phyloP scores from a whole-genome alignment of 495 filamentous ascomycete species.

The Glonium stellatum region DNA sequence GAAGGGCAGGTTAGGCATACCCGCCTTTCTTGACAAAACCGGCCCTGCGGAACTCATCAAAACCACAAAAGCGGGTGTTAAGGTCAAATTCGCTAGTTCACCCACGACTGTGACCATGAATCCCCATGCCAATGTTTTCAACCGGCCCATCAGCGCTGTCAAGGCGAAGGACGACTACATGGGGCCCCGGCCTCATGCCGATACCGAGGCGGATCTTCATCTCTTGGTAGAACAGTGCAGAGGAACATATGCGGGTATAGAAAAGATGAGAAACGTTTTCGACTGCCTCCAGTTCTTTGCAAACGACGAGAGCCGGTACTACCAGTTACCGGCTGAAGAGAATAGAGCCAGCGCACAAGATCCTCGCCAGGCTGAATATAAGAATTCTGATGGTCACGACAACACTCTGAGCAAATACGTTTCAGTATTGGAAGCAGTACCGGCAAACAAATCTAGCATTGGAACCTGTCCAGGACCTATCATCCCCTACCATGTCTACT shows the following conservation, averaged over 20 bases:
- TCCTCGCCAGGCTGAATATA: constrained; percentile 39
- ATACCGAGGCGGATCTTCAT: constrained; percentile 47
- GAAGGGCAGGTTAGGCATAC: constrained; percentile 30
- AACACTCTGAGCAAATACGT: constrained; percentile 35
- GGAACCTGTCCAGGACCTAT: constrained; percentile 50
- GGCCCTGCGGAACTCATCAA: constrained; percentile 32
- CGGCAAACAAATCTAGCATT: constrained; percentile 31
- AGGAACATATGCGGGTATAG: constrained; percentile 43
- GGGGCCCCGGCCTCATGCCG: constrained; percentile 43
- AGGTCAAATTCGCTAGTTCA: constrained; percentile 30
- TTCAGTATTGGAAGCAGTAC: constrained; percentile 31
- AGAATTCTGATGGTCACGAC: constrained; percentile 38
- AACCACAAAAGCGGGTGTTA: constrained; percentile 29
- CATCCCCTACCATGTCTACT: constrained; percentile 51
- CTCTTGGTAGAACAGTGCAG: constrained; percentile 45
- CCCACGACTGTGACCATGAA: constrained; percentile 37
- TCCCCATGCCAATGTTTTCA: constrained; percentile 43
- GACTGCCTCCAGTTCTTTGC: constrained; percentile 47
- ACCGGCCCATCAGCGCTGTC: constrained; percentile 45
- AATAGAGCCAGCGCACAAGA: constrained; percentile 39
- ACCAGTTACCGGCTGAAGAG: constrained; percentile 36
- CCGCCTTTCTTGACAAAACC: constrained; percentile 31
- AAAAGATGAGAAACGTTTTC: constrained; percentile 50
- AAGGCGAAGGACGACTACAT: constrained; percentile 44
- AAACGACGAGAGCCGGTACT: constrained; percentile 43